A percentile compares a stretch with the other conserved stretches of the same genome.
phyloP scores from a whole-genome alignment of 2,329 filamentous ascomycete species.

The Hymenoscyphus repandus region DNA sequence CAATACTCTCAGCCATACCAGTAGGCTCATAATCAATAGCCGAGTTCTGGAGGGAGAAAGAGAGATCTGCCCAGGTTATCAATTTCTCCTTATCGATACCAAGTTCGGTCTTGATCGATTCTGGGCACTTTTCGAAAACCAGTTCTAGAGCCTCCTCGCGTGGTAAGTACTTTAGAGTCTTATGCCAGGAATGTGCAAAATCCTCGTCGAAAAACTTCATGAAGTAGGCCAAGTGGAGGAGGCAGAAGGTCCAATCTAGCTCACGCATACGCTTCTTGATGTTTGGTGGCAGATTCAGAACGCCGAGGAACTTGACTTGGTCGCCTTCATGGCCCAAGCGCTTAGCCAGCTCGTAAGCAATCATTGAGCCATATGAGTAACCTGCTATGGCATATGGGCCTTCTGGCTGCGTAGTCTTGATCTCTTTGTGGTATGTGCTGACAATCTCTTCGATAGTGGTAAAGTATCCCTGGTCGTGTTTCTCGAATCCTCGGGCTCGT shows the following conservation, averaged over 20 bases:
- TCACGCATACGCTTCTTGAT: slow-evolving; percentile 32
- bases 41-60: background rate
- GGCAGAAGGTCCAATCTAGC: background rate
- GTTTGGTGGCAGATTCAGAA: slow-evolving; percentile 44
- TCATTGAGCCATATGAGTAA: slow-evolving; percentile 42
- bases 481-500: slow-evolving; percentile 35
- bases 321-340: slow-evolving; percentile 35
- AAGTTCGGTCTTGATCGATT: background rate
- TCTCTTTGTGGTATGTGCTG: slow-evolving; percentile 35
- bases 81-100: background rate
- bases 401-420: slow-evolving; percentile 39
- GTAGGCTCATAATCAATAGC: background rate
- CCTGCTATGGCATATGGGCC: slow-evolving; percentile 49
- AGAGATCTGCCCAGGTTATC: background rate
- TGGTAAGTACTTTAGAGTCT: background rate
- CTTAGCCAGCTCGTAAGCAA: slow-evolving; percentile 48
- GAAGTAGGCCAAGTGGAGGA: background rate
- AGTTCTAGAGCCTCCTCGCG: background rate
- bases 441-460: slow-evolving; percentile 35
- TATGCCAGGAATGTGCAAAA: background rate
- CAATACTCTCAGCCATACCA: background rate
- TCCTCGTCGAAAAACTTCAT: background rate
- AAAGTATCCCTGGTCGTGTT: slow-evolving; percentile 35
- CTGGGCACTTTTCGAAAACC: background rate
- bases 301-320: slow-evolving; percentile 39